These are phyloP conservation scores for Backusella australiensis DNA, from an alignment of 192 early-diverging fungal species.

Conservation along the genomic window DNA sequence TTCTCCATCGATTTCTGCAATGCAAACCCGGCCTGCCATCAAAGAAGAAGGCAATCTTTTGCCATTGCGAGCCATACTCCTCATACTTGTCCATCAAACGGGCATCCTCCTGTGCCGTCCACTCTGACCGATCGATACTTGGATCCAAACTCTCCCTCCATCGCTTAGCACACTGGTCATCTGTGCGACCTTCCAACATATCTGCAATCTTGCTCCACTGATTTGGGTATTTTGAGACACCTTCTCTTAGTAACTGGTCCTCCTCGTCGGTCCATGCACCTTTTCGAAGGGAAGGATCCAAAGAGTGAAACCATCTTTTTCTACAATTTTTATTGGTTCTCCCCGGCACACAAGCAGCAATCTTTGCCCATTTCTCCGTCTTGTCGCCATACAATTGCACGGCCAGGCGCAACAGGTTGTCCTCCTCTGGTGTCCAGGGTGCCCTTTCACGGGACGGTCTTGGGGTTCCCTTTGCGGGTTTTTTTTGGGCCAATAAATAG, in stretches of 20 bases:
- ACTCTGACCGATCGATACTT: constrained; percentile 67
- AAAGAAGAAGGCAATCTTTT: constrained; percentile 73
- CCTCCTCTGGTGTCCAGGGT: constrained; percentile 79
- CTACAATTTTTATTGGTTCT: constrained; percentile 83
- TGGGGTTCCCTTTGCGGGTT: neutral
- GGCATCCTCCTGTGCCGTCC: constrained; percentile 67
- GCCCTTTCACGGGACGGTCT: constrained; percentile 26
- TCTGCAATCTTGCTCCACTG: constrained; percentile 85
- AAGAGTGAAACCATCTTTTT: constrained; percentile 80
- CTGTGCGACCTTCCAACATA: constrained; percentile 74
- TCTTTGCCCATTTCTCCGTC: constrained; percentile 77
- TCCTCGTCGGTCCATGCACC: constrained; percentile 84
- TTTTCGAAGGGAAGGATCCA: constrained; percentile 71
- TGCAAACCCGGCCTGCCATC: constrained; percentile 73
- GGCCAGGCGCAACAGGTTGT: constrained; percentile 66
- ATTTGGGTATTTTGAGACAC: constrained; percentile 64
- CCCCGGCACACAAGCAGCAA: constrained; percentile 71
- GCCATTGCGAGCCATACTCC: constrained; percentile 76
- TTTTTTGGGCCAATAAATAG: constrained; percentile 13
- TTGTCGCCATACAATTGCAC: constrained; percentile 73
- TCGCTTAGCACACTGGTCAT: constrained; percentile 88
- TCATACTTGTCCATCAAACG: constrained; percentile 58
- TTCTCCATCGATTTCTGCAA: constrained; percentile 79
- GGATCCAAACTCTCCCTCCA: constrained; percentile 90
- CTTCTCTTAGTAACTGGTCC: constrained; percentile 66